phyloP scores from a whole-genome alignment of 2,329 filamentous ascomycete genomes.

The Penicillium crustosum region DNA sequence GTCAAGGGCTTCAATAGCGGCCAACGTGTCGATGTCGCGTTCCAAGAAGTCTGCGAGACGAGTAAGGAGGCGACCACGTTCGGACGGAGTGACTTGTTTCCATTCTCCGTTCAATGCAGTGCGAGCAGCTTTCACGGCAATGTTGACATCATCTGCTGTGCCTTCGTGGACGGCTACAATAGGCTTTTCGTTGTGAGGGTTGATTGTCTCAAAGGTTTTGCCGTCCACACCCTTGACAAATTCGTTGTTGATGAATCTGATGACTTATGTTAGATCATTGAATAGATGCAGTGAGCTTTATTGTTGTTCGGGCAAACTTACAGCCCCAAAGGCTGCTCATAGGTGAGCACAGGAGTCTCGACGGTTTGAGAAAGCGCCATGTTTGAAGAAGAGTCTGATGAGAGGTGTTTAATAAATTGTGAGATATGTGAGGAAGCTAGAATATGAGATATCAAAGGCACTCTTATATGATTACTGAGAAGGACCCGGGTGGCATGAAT shows the following conservation, averaged over 20 bases:
- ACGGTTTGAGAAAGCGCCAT: constrained; percentile 4
- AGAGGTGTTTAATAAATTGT: no score
- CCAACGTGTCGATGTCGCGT: constrained; percentile 9
- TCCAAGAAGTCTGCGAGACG: constrained; percentile 11
- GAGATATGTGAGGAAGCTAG: background rate
- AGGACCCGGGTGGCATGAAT: background rate
- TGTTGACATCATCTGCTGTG: constrained; percentile 8
- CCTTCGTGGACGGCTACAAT: constrained; percentile 9
- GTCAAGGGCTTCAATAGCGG: constrained; percentile 15
- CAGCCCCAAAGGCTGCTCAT: constrained; percentile 10
- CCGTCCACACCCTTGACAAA: constrained; percentile 7
- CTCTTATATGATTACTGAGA: background rate
- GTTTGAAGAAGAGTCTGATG: background rate
- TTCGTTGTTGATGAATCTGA: constrained; percentile 8
- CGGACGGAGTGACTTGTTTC: constrained; percentile 2
- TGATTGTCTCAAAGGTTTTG: constrained; percentile 7
- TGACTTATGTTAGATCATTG: background rate
- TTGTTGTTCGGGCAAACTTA: background rate
- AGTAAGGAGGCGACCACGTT: constrained; percentile 10
- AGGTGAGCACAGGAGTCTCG: constrained; percentile 4
- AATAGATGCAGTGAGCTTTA: no score
- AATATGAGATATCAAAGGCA: background rate
- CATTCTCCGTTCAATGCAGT: constrained; percentile 9
- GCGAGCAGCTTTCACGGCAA: constrained; percentile 7
- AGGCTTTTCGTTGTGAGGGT: constrained; percentile 6